Conservation (phyloP, 345 rosid genomes). For the Eucalyptus decipiens region DNA sequence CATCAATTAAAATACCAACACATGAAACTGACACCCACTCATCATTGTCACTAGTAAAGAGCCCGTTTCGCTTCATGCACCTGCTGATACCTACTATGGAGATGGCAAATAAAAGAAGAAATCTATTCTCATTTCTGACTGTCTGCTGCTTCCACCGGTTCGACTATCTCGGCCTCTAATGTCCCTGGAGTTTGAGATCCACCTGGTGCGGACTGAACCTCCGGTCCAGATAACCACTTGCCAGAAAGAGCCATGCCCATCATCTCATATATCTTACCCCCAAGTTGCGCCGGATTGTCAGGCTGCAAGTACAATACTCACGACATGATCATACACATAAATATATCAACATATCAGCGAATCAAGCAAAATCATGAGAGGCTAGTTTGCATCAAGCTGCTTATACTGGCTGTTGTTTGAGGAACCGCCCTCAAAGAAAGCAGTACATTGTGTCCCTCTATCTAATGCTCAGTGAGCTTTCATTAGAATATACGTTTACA, state of each 20-base stretch:
- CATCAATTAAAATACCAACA: not conserved
- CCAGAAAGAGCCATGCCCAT: constrained; percentile 74
- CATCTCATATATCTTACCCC: constrained; percentile 98
- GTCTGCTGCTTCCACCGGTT: constrained; percentile 57
- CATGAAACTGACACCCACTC: not conserved
- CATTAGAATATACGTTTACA: not conserved
- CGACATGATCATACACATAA: not conserved
- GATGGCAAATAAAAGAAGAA: not conserved
- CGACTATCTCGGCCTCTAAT: constrained; percentile 79
- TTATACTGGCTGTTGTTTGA: not conserved
- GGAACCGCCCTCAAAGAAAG: not conserved
- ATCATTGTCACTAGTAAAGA: not conserved
- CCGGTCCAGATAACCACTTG: constrained; percentile 53
- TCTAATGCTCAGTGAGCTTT: not conserved
- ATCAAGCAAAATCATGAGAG: not conserved
- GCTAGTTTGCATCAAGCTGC: not conserved
- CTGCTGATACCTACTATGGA: not conserved
- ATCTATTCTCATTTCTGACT: constrained; percentile 34
- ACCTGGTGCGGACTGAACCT: constrained; percentile 4
- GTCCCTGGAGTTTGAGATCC: constrained; percentile 16
- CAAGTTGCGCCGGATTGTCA: constrained; percentile 87
- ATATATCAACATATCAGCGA: not conserved
- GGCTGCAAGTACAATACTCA: constrained; percentile 39
- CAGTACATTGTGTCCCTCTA: not conserved
- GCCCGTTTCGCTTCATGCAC: not conserved